A percentile compares a stretch with the other conserved stretches of the same genome.
Conservation (phyloP, 108 stramenopile species). For the Stephanodiscus minutulus region DNA sequence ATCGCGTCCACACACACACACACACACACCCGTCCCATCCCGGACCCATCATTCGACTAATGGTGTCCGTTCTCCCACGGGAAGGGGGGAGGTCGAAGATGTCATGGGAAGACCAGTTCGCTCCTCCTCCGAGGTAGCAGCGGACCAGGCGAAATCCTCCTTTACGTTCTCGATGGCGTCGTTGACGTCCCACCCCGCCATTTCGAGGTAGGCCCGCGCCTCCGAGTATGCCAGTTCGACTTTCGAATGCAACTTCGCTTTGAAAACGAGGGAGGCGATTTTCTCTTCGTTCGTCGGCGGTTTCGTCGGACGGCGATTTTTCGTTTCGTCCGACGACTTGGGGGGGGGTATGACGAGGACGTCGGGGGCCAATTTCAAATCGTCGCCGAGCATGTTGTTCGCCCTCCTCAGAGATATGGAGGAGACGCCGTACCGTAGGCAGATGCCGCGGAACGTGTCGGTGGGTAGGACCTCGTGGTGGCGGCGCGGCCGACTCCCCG, state of each 20-base stretch:
- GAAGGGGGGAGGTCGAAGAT: no score
- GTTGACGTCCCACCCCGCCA: no score
- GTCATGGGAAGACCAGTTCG: no score
- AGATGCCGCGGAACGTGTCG: constrained; percentile 73
- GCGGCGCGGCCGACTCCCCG: no score
- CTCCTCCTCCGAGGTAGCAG: no score
- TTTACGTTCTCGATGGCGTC: no score
- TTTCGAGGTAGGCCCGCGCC: neutral
- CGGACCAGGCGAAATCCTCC: no score
- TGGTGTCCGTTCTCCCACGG: no score
- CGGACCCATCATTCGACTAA: no score
- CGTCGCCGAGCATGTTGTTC: constrained; percentile 64
- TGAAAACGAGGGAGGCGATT: constrained; percentile 22
- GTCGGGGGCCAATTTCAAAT: constrained; percentile 55
- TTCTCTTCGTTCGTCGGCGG: constrained; percentile 35
- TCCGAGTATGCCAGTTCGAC: neutral
- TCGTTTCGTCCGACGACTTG: constrained; percentile 20
- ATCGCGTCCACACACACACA: no score
- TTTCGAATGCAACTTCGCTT: neutral
- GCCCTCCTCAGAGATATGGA: constrained; percentile 58
- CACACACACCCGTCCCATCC: no score
- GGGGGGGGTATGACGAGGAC: constrained; percentile 64
- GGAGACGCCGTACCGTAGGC: constrained; percentile 60
- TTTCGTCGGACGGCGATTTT: neutral
- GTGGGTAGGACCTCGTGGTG: constrained; percentile 45